Conservation (phyloP, 2,329 filamentous ascomycete genomes). For the Aspergillus oerlinghausenensis region DNA sequence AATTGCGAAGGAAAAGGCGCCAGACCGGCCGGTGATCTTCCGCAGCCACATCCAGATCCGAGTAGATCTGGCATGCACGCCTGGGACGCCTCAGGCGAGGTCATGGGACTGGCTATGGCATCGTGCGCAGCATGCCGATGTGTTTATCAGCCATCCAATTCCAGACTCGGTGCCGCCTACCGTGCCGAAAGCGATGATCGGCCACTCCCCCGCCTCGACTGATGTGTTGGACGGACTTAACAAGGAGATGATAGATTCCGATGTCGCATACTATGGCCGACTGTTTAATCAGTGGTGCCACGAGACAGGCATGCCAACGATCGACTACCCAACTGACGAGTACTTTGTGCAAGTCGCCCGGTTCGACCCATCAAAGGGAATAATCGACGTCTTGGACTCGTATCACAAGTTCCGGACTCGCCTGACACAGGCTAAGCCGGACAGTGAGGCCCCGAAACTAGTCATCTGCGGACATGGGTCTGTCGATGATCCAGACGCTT, state of each 20-base stretch:
- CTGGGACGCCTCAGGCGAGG: conserved; percentile 64
- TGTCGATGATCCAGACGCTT: conserved; percentile 74
- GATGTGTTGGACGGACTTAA: conserved; percentile 82
- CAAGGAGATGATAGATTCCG: conserved; percentile 67
- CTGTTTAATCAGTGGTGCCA: conserved; percentile 63
- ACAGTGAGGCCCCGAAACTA: conserved; percentile 61
- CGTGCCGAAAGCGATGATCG: conserved; percentile 63
- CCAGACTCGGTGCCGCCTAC: conserved; percentile 66
- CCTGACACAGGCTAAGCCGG: conserved; percentile 45
- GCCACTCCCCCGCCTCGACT: conserved; percentile 74
- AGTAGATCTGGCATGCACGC: conserved; percentile 62
- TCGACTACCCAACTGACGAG: conserved; percentile 48
- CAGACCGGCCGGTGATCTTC: conserved; percentile 72
- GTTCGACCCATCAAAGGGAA: conserved; percentile 80
- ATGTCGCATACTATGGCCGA: conserved; percentile 68
- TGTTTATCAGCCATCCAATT: conserved; percentile 80
- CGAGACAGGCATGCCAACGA: conserved; percentile 48
- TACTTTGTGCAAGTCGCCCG: conserved; percentile 79
- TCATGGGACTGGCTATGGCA: conserved; percentile 74
- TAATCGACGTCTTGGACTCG: conserved; percentile 69
- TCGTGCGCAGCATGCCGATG: conserved; percentile 64
- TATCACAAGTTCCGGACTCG: conserved; percentile 67
- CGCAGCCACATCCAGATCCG: conserved; percentile 80
- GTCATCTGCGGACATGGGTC: conserved; percentile 75
- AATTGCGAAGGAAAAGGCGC: conserved; percentile 66